Evolutionary conservation across 2,329 filamentous ascomycete species (phyloP).

Genomic region (Xylariaceae sp.): DNA sequence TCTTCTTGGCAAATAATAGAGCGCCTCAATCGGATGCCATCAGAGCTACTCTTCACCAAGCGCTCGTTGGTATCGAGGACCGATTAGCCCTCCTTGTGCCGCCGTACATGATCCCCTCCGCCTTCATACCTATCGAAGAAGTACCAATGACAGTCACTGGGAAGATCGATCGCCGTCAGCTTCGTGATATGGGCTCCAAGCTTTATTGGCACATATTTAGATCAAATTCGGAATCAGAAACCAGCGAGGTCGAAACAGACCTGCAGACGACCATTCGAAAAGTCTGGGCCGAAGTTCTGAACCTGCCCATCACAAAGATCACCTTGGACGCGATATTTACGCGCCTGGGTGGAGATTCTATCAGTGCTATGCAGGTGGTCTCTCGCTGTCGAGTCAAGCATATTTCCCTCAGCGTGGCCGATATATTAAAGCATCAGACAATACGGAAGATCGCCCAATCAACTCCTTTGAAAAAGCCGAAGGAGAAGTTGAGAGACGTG

Average conservation of each 20-base stretch:
- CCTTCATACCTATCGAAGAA: not conserved
- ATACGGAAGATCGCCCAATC: constrained; percentile 6
- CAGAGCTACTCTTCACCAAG: not conserved
- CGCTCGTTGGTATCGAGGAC: not conserved
- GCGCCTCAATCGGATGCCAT: not conserved
- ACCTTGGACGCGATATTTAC: constrained; percentile 1
- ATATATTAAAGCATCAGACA: constrained; percentile 11
- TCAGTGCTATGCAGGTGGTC: constrained; percentile 21
- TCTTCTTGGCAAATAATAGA: not conserved
- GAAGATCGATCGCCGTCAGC: not conserved
- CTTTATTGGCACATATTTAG: not conserved
- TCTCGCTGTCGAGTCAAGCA: constrained; percentile 1
- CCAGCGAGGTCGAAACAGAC: too few relatives aligned
- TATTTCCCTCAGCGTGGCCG: constrained; percentile 1
- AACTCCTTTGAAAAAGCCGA: not conserved
- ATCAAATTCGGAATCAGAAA: not conserved
- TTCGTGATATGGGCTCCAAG: not conserved
- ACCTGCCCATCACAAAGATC: constrained; percentile 1
- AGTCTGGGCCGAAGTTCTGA: constrained; percentile 18
- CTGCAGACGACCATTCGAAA: not conserved
- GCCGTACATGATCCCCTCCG: not conserved
- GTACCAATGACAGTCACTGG: not conserved
- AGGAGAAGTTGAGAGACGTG: not conserved
- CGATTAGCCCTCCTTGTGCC: not conserved
- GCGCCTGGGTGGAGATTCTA: constrained; percentile 21